phyloP scores from a whole-genome alignment of 176 grass and related monocot genomes.

The Eleusine indica region DNA sequence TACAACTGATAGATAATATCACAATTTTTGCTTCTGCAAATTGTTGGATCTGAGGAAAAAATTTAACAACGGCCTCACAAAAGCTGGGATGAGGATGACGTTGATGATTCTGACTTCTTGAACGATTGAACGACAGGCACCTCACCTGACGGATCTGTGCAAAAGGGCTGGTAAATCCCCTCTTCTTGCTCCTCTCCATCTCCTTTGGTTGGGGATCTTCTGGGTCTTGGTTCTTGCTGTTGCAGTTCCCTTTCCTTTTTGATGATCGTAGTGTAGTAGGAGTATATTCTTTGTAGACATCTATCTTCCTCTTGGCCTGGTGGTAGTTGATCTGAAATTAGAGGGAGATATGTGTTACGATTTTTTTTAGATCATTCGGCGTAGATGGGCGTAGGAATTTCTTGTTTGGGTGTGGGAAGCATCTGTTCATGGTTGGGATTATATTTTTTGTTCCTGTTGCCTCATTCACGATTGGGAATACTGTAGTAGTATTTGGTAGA shows the following conservation, averaged over 20 bases:
- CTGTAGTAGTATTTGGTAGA: neutral
- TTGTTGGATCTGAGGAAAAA: slow-evolving; percentile 30
- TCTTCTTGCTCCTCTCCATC: slow-evolving; percentile 31
- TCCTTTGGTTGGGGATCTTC: slow-evolving; percentile 12
- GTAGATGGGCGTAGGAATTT: neutral
- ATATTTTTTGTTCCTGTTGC: neutral
- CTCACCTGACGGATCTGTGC: slow-evolving; percentile 22
- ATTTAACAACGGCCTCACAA: neutral
- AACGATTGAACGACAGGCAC: slow-evolving; percentile 28
- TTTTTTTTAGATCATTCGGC: neutral
- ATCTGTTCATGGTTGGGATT: slow-evolving; percentile 1
- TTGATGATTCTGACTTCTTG: neutral
- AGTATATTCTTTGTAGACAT: neutral
- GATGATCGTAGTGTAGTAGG: neutral
- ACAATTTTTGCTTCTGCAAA: slow-evolving; percentile 20
- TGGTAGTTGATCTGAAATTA: neutral
- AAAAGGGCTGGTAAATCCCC: slow-evolving; percentile 24
- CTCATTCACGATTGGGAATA: neutral
- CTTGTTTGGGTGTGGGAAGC: neutral
- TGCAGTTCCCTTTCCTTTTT: neutral
- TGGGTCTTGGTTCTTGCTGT: neutral
- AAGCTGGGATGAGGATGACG: neutral
- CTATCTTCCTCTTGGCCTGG: neutral
- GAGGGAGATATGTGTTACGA: neutral
- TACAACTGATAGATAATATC: slow-evolving; percentile 27